A percentile compares a stretch with the other conserved stretches of the same genome.
Conservation (phyloP, 2,329 filamentous ascomycete species). For the Diaporthe amygdali region DNA sequence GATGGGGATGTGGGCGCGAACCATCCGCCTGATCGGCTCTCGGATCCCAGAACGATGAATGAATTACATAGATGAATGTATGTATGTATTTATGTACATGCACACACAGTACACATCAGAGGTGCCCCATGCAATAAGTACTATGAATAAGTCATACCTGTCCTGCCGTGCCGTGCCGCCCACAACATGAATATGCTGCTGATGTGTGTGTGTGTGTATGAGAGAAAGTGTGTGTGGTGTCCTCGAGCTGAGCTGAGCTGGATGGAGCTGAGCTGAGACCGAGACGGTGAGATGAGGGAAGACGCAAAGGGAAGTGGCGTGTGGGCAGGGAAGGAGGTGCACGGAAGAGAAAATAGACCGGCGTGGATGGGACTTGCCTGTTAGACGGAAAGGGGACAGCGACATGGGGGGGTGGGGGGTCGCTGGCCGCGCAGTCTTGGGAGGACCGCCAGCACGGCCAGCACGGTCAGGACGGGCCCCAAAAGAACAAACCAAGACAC, state of each 20-base stretch:
- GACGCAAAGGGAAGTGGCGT: constrained; percentile 10
- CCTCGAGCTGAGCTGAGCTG: constrained; percentile 4
- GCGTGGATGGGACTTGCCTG: constrained; percentile 6
- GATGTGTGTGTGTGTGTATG: neutral
- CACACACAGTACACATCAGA: neutral
- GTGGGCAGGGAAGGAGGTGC: neutral
- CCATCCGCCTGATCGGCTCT: neutral
- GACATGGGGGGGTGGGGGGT: neutral
- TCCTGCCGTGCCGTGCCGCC: constrained; percentile 9
- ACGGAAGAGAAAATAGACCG: constrained; percentile 6
- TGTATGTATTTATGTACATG: neutral
- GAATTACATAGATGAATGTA: neutral
- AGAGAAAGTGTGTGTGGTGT: neutral
- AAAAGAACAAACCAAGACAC: constrained; percentile 4
- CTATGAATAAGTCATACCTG: neutral
- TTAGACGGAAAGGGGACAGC: neutral
- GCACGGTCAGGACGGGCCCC: neutral
- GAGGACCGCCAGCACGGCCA: neutral
- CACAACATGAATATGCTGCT: neutral
- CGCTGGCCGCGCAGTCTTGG: neutral
- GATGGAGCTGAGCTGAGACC: constrained; percentile 11
- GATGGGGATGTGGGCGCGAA: neutral
- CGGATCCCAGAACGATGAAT: neutral
- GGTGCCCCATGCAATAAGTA: neutral
- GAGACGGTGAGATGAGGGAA: constrained; percentile 6